Evolutionary conservation across 306 rosid species (phyloP).

Genomic region (Prosopis cineraria): DNA sequence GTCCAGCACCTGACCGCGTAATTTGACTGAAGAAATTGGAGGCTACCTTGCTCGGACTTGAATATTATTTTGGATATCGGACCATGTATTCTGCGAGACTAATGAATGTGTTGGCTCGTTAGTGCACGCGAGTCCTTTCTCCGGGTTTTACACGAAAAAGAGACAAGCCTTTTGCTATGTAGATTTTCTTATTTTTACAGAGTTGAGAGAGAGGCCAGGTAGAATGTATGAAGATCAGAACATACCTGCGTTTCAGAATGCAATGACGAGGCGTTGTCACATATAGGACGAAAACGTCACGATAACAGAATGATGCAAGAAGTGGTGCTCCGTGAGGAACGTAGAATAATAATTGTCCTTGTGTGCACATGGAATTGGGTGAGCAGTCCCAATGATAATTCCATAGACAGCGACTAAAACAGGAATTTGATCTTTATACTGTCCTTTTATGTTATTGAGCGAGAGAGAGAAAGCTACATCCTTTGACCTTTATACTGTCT

Average conservation of each 20-base stretch:
- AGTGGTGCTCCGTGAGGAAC: constrained; percentile 2
- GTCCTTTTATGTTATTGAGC: neutral
- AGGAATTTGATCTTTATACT: neutral
- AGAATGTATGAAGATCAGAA: too few relatives aligned
- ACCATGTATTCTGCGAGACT: neutral
- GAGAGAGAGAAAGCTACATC: neutral
- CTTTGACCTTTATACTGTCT: constrained; percentile 7
- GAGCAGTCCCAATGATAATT: neutral
- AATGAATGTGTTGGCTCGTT: neutral
- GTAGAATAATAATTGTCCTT: constrained; percentile 33
- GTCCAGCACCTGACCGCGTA: neutral
- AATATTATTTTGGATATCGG: neutral
- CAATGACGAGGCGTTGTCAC: neutral
- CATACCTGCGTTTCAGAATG: too few relatives aligned
- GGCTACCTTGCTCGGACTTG: neutral
- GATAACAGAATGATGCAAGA: neutral
- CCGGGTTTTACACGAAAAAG: too few relatives aligned
- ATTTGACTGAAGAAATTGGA: neutral
- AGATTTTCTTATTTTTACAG: neutral
- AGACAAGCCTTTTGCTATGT: neutral
- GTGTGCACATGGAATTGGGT: neutral
- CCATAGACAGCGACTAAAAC: constrained; percentile 20
- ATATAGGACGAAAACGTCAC: neutral
- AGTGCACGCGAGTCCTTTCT: too few relatives aligned
- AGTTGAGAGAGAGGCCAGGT: too few relatives aligned